These are phyloP conservation scores for Glycyrrhiza uralensis DNA, from an alignment of 306 rosid genomes.

Conservation along the genomic window DNA sequence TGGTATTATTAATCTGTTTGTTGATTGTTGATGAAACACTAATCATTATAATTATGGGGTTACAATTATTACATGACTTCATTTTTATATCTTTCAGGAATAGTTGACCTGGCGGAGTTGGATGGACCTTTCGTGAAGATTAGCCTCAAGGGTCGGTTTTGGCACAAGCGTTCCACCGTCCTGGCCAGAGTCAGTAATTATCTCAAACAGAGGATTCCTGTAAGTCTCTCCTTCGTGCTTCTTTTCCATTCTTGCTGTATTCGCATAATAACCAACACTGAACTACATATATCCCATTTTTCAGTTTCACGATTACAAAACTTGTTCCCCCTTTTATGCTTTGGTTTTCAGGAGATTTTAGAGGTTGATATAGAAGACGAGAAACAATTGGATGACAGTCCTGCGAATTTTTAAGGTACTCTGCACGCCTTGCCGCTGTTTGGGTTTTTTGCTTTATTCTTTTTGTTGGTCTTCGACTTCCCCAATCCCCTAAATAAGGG, in stretches of 20 bases:
- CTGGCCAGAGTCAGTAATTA: constrained; percentile 75
- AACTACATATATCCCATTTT: too few species aligned
- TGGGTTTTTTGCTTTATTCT: background rate
- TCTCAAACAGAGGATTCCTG: constrained; percentile 88
- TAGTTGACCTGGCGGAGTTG: constrained; percentile 67
- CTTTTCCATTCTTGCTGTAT: background rate
- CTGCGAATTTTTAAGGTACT: constrained; percentile 62
- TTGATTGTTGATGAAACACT: background rate
- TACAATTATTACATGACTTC: background rate
- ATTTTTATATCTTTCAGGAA: constrained; percentile 43
- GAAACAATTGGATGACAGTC: constrained; percentile 95
- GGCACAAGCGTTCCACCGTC: constrained; percentile 80
- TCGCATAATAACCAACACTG: too few species aligned
- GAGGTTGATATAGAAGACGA: constrained; percentile 92
- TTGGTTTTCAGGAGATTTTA: constrained; percentile 70
- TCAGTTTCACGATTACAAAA: background rate
- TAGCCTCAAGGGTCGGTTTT: constrained; percentile 84
- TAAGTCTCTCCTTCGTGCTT: constrained; percentile 28
- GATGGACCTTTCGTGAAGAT: constrained; percentile 91
- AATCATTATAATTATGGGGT: background rate
- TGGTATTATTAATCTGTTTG: constrained; percentile 33
- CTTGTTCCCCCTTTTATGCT: background rate
- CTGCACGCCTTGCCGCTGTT: background rate
- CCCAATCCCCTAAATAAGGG: background rate
- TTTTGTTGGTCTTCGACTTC: background rate